Evolutionary conservation across 164 flowering plant genomes (phyloP).

Genomic region (Kalanchoe fedtschenkoi): DNA sequence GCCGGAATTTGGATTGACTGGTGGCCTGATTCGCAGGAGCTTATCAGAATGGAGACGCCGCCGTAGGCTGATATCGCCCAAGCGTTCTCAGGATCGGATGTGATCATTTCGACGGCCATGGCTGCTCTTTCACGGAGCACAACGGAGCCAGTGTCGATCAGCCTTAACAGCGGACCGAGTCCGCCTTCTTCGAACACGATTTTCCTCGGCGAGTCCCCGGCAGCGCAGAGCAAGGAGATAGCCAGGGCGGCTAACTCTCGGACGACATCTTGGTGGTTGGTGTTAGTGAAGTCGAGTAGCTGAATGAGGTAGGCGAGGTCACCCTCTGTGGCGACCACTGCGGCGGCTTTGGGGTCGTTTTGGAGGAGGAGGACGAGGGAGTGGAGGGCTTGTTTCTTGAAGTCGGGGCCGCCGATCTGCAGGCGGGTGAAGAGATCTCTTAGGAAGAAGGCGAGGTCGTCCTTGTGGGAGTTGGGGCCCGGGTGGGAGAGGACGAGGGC

Average conservation of each 20-base stretch:
- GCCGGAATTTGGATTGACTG: slow-evolving; percentile 28
- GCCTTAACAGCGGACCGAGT: slow-evolving; percentile 55
- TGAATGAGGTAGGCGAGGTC: slow-evolving; percentile 42
- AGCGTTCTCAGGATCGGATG: slow-evolving; percentile 56
- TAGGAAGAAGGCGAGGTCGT: slow-evolving; percentile 45
- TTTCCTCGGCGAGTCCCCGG: slow-evolving; percentile 31
- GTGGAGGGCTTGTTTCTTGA: slow-evolving; percentile 62
- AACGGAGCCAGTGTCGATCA: slow-evolving; percentile 49
- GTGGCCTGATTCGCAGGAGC: slow-evolving; percentile 60
- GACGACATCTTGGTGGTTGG: slow-evolving; percentile 13
- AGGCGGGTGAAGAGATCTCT: slow-evolving; percentile 60
- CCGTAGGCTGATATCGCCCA: slow-evolving; percentile 83
- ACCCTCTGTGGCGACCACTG: slow-evolving; percentile 47
- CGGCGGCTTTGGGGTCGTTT: slow-evolving; percentile 38
- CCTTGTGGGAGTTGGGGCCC: slow-evolving; percentile 31
- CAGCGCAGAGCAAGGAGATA: slow-evolving; percentile 37
- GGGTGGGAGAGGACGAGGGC: slow-evolving; percentile 75
- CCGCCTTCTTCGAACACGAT: slow-evolving; percentile 65
- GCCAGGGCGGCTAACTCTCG: slow-evolving; percentile 49
- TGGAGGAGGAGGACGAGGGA: slow-evolving; percentile 46
- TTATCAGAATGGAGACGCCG: slow-evolving; percentile 47
- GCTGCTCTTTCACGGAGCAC: slow-evolving; percentile 52
- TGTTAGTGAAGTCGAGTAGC: slow-evolving; percentile 37
- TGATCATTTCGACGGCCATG: slow-evolving; percentile 53
- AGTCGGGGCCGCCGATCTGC: slow-evolving; percentile 73